Conservation (phyloP, 2,329 filamentous ascomycete genomes). For the Pseudogymnoascus destructans region DNA sequence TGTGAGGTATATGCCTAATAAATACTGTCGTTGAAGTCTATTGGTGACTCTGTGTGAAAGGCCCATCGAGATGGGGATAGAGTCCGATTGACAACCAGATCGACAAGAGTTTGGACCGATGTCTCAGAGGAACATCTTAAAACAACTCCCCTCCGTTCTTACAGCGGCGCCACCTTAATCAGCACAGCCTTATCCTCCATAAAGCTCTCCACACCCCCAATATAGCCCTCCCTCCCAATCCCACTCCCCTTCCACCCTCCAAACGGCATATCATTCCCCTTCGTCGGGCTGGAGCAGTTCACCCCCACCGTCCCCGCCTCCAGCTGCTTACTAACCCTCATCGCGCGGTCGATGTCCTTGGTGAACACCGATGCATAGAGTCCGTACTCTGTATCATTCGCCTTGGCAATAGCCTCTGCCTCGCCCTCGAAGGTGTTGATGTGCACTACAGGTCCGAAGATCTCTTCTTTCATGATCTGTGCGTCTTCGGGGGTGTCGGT, state of each 20-base stretch:
- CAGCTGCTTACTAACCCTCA: constrained; percentile 34
- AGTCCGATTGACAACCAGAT: background rate
- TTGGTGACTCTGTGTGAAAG: background rate
- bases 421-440: constrained; percentile 40
- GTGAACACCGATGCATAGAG: constrained; percentile 48
- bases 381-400: constrained; percentile 53
- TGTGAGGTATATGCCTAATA: background rate
- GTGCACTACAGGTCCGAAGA: constrained; percentile 47
- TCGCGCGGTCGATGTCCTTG: constrained; percentile 35
- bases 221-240: constrained; percentile 18
- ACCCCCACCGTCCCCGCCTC: constrained; percentile 36
- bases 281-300: constrained; percentile 20
- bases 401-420: constrained; percentile 44
- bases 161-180: constrained; percentile 16
- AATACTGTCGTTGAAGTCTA: background rate
- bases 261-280: constrained; percentile 18
- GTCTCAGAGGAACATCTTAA: background rate
- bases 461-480: constrained; percentile 34
- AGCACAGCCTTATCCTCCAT: constrained; percentile 20
- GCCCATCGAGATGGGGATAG: background rate
- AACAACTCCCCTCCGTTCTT: background rate
- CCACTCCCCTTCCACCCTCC: constrained; percentile 21
- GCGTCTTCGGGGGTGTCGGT: constrained; percentile 9
- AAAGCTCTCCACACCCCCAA: constrained; percentile 18
- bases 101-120: background rate